Evolutionary conservation across 768 basidiomycete genomes (phyloP).

Genomic region (Auricularia cornea): DNA sequence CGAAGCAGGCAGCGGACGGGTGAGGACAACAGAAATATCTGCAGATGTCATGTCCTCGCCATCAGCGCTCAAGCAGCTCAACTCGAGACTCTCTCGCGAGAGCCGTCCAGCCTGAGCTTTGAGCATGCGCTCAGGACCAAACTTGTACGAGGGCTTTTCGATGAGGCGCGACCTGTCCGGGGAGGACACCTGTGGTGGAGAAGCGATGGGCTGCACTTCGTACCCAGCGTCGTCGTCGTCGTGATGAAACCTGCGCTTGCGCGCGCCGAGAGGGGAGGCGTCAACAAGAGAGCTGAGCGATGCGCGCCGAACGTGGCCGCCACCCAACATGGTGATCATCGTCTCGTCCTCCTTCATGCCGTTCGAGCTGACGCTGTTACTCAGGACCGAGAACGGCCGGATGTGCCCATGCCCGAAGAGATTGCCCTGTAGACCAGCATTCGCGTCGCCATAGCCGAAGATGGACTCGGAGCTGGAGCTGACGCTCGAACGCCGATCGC

Average conservation of each 20-base stretch:
- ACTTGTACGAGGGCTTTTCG: slow-evolving; percentile 48
- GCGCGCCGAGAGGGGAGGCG: slow-evolving; percentile 56
- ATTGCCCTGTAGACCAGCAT: slow-evolving; percentile 31
- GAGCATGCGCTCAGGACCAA: slow-evolving; percentile 64
- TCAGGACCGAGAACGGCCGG: slow-evolving; percentile 58
- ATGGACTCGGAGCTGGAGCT: slow-evolving; percentile 46
- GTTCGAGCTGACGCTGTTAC: slow-evolving; percentile 38
- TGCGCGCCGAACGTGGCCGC: slow-evolving; percentile 60
- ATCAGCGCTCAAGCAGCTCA: slow-evolving; percentile 52
- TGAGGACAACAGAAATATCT: slow-evolving; percentile 37
- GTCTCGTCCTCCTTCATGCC: slow-evolving; percentile 64
- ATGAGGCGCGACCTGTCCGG: slow-evolving; percentile 39
- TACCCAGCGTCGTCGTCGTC: slow-evolving; percentile 22
- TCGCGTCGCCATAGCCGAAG: slow-evolving; percentile 39
- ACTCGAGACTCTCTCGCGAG: slow-evolving; percentile 59
- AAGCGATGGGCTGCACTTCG: neutral
- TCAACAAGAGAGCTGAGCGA: slow-evolving; percentile 60
- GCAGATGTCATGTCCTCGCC: slow-evolving; percentile 56
- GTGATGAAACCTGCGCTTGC: slow-evolving; percentile 48
- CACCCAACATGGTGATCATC: slow-evolving; percentile 81
- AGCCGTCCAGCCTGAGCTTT: slow-evolving; percentile 52
- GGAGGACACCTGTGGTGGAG: slow-evolving; percentile 19
- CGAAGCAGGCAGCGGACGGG: slow-evolving; percentile 41
- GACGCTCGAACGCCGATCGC: slow-evolving; percentile 27
- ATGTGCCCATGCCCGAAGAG: slow-evolving; percentile 43